Conservation (phyloP, 2,329 filamentous ascomycete species). For the Talaromyces rugulosus region DNA sequence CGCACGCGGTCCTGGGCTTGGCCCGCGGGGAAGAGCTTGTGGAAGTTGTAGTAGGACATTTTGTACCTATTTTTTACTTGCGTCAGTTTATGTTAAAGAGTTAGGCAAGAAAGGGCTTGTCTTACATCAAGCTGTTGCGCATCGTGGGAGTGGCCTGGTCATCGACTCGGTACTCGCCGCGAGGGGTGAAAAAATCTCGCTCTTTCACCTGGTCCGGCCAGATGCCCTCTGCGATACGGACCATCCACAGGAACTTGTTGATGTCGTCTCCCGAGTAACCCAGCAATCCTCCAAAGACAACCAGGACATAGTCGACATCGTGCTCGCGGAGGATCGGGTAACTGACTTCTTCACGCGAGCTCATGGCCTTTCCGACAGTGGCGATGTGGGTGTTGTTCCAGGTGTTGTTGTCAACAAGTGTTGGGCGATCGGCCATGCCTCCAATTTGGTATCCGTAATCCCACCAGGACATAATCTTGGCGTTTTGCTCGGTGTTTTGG, state of each 20-base stretch:
- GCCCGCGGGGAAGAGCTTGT: conserved; percentile 82
- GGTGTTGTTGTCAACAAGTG: conserved; percentile 98
- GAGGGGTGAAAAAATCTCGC: conserved; percentile 87
- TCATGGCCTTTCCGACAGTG: conserved; percentile 98
- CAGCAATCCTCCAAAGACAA: conserved; percentile 92
- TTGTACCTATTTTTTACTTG: conserved; percentile 72
- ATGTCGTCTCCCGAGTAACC: conserved; percentile 98
- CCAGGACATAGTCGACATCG: conserved; percentile 96
- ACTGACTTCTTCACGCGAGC: conserved; percentile 92
- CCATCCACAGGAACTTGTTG: conserved; percentile 99
- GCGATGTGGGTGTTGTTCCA: conserved; percentile 99
- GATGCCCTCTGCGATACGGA: conserved; percentile 96
- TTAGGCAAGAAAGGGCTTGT: conserved; percentile 7
- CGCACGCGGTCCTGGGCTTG: conserved; percentile 90
- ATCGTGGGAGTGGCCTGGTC: conserved; percentile 91
- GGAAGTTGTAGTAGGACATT: conserved; percentile 99
- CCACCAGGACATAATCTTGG: conserved; percentile 99
- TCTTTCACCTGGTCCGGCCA: conserved; percentile 99
- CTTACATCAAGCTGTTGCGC: conserved; percentile 99
- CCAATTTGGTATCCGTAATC: conserved; percentile 99
- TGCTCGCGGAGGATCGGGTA: conserved; percentile 98
- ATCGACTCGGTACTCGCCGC: conserved; percentile 93
- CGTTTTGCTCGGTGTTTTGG: conserved; percentile 90
- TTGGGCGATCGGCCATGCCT: conserved; percentile 96
- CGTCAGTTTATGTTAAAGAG: too few relatives aligned